A percentile compares a stretch with the other conserved stretches of the same genome.
Evolutionary conservation across 768 basidiomycete species (phyloP).

Genomic region (Mrakia frigida): DNA sequence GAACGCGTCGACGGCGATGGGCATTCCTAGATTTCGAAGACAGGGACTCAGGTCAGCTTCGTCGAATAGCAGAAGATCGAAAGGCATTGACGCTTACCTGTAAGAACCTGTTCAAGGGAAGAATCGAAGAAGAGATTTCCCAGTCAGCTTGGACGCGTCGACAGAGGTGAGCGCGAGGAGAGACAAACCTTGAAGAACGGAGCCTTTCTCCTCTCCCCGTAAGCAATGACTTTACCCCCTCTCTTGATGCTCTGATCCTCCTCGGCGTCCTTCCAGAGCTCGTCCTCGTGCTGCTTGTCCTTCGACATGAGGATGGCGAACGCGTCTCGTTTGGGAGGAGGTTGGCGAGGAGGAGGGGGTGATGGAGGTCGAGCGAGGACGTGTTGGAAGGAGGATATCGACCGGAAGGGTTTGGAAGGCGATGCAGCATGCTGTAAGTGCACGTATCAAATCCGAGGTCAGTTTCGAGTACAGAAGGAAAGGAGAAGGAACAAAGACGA

Average conservation of each 20-base stretch:
- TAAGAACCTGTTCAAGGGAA: conserved; percentile 50
- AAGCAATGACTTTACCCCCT: conserved; percentile 19
- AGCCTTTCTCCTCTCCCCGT: conserved; percentile 58
- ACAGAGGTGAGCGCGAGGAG: neutral
- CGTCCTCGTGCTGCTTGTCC: conserved; percentile 75
- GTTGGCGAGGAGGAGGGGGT: conserved; percentile 21
- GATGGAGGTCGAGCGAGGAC: conserved; percentile 35
- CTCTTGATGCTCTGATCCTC: conserved; percentile 42
- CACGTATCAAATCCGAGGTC: conserved; percentile 34
- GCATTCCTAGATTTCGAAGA: no score
- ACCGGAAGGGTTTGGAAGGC: conserved; percentile 29
- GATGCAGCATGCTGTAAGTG: conserved; percentile 40
- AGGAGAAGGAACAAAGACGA: conserved; percentile 8
- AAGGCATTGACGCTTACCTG: no score
- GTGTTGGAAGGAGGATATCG: conserved; percentile 36
- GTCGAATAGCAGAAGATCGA: no score
- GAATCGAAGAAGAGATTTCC: conserved; percentile 8
- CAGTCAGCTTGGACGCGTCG: neutral
- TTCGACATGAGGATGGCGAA: conserved; percentile 87
- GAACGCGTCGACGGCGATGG: conserved; percentile 96
- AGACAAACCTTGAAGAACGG: conserved; percentile 82
- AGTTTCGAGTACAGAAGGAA: conserved; percentile 34
- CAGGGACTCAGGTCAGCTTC: no score
- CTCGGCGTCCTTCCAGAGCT: conserved; percentile 52
- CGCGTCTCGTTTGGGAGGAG: conserved; percentile 45